Base-by-base conservation (phyloP, 2,329 filamentous ascomycete species). In the Anthostomella pinea region DNA sequence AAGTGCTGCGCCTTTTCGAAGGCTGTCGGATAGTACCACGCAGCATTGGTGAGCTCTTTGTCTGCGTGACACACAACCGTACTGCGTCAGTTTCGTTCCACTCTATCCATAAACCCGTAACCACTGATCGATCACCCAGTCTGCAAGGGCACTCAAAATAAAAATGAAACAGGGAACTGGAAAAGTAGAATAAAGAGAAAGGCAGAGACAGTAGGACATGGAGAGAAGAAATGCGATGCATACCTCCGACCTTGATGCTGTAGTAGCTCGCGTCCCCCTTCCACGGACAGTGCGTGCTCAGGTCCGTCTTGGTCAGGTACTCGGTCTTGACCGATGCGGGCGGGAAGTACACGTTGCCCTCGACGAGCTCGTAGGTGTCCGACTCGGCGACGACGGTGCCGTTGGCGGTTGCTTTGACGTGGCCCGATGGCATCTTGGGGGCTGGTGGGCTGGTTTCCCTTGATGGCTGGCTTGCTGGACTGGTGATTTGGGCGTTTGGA, bases 211-310 rank as follows among this genome's bases (percentile, higher is more conserved):
- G 29, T 26, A 17, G 9, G 35, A 17, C 14, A 23, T 13, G 23
- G 27, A 6, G 15, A 6, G 27, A 18, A 24, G 11, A 16, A 10
- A 22, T 35, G 23, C 5, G 11, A 5, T 8, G 40, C 57, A 35
- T 40, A 69, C 70, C 68, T 33, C 69, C 68, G 8, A 70, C 62
- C 8, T 64, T 69, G 37, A 80, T 57, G 15, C 66, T 72, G 54
- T 79, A 79, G 53, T 80, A 80, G 27, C 64, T 70, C 4, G 76
- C 75, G 19, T 69, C 63, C 3, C 76, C 76, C 53, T 79, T 80
- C 73, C 75, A 79, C 0, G 68, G 67, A 38, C 75, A 80, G 31
- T 64, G 57, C 0, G 75, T 77, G 26, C 61, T 64, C 8, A 68
- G 65, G 10, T 65, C 58, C 6, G 72, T 73, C 13, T 63, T 57